Percentiles rank a stretch among this genome's conserved stretches.
Evolutionary conservation across 768 basidiomycete species (phyloP).

Genomic region (Fibroporia radiculosa): DNA sequence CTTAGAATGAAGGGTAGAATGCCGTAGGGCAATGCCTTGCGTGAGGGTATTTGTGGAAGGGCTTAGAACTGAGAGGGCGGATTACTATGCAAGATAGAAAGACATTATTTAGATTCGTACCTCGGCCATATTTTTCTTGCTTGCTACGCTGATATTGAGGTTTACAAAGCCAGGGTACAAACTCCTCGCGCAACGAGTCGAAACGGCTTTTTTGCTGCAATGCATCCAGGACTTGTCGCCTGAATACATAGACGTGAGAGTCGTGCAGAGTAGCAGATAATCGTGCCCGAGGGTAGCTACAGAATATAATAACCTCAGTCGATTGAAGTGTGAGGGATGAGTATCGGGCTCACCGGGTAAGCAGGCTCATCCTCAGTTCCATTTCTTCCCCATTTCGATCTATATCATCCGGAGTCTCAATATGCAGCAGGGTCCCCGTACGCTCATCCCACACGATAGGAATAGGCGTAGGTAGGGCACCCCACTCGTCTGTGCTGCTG

Average conservation of each 20-base stretch:
- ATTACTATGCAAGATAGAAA: background rate
- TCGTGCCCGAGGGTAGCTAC: slow-evolving; percentile 63
- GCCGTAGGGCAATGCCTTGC: slow-evolving; percentile 45
- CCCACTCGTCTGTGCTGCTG: slow-evolving; percentile 61
- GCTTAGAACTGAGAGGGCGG: slow-evolving; percentile 33
- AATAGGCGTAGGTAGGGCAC: slow-evolving; percentile 31
- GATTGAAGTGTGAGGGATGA: background rate
- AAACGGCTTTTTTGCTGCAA: slow-evolving; percentile 62
- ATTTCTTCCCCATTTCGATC: slow-evolving; percentile 68
- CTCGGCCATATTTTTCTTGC: slow-evolving; percentile 47
- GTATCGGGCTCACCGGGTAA: slow-evolving; percentile 48
- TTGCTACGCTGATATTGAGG: slow-evolving; percentile 66
- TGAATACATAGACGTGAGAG: slow-evolving; percentile 89
- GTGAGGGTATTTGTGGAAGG: slow-evolving; percentile 36
- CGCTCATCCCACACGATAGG: slow-evolving; percentile 65
- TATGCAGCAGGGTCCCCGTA: slow-evolving; percentile 58
- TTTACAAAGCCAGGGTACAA: slow-evolving; percentile 89
- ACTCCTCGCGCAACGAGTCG: slow-evolving; percentile 83
- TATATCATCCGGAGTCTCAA: slow-evolving; percentile 62
- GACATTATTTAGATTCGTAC: slow-evolving; percentile 28
- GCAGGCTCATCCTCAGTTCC: slow-evolving; percentile 65
- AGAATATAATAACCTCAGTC: background rate
- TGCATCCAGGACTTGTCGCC: slow-evolving; percentile 62
- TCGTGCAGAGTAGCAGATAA: slow-evolving; percentile 68
- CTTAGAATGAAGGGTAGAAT: slow-evolving; percentile 43